These are phyloP conservation scores for Mucor saturninus DNA, from an alignment of 371 early-diverging fungal species.

Conservation along the genomic window DNA sequence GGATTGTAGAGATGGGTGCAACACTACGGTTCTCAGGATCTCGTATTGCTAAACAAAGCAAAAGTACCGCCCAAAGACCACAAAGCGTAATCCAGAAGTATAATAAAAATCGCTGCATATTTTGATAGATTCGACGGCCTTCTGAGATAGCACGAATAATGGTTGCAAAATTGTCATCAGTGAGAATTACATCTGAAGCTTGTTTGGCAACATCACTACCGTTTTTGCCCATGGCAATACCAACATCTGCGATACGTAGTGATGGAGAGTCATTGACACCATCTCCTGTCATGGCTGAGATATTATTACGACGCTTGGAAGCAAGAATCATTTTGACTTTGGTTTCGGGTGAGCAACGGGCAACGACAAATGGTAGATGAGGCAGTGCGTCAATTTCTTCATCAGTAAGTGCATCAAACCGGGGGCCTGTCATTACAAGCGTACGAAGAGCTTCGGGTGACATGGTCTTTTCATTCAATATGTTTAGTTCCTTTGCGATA, in stretches of 20 bases:
- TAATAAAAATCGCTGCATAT: conserved; percentile 91
- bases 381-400: conserved; percentile 16
- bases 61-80: conserved; percentile 50
- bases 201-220: conserved; percentile 93
- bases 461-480: conserved; percentile 59
- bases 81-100: conserved; percentile 74
- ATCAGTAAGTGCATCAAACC: conserved; percentile 73
- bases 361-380: conserved; percentile 87
- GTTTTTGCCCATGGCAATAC: conserved; percentile 89
- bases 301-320: conserved; percentile 75
- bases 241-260: conserved; percentile 89
- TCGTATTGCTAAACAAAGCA: conserved; percentile 66
- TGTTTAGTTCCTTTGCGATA: conserved; percentile 90
- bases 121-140: conserved; percentile 88
- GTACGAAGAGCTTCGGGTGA: conserved; percentile 48
- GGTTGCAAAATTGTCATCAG: conserved; percentile 87
- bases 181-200: conserved; percentile 87
- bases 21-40: conserved; percentile 82
- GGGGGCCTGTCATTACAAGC: conserved; percentile 80
- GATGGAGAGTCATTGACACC: conserved; percentile 94
- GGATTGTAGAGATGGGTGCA: conserved; percentile 49
- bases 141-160: conserved; percentile 84
- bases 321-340: conserved; percentile 96
- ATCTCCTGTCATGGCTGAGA: conserved; percentile 86
- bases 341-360: conserved; percentile 93